Conservation (phyloP, 495 filamentous ascomycete genomes). For the Aspergillus affinis region DNA sequence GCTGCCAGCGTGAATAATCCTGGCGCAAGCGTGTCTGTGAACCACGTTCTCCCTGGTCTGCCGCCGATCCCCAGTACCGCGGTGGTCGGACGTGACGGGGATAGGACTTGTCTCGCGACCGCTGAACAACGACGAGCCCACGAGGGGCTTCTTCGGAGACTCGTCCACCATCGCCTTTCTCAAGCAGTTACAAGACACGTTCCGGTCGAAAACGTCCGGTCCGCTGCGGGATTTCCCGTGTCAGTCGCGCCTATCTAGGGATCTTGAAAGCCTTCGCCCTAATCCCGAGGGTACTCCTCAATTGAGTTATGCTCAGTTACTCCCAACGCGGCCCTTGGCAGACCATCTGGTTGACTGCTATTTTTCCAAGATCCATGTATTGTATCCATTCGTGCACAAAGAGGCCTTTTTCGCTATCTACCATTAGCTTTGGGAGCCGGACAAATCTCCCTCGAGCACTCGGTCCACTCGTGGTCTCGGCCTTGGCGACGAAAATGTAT, state of each 20-base stretch:
- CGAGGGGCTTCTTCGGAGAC: slow-evolving; percentile 5
- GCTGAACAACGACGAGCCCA: not conserved
- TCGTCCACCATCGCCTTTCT: slow-evolving; percentile 9
- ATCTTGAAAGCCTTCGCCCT: not conserved
- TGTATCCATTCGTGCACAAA: slow-evolving; percentile 41
- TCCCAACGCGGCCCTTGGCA: slow-evolving; percentile 32
- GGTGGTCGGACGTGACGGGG: slow-evolving; percentile 6
- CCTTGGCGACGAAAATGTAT: slow-evolving; percentile 8
- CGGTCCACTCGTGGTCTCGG: slow-evolving; percentile 8
- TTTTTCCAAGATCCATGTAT: slow-evolving; percentile 31
- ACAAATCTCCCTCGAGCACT: not conserved
- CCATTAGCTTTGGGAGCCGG: slow-evolving; percentile 25
- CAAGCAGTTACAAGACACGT: slow-evolving; percentile 2
- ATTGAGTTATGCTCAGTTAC: slow-evolving; percentile 1
- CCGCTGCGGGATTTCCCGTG: not conserved
- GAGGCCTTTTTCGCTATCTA: slow-evolving; percentile 30
- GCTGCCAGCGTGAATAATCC: not conserved
- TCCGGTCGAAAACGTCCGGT: slow-evolving; percentile 4
- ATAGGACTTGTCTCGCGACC: slow-evolving; percentile 2
- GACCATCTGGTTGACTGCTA: slow-evolving; percentile 36
- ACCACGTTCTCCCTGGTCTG: not conserved
- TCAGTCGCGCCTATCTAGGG: not conserved
- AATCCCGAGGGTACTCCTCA: not conserved
- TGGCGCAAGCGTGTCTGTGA: not conserved
- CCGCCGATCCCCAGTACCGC: not conserved